A percentile compares a stretch with the other conserved stretches of the same genome.
Evolutionary conservation across 257 asterid species (phyloP).

Genomic region (Misopates orontium): DNA sequence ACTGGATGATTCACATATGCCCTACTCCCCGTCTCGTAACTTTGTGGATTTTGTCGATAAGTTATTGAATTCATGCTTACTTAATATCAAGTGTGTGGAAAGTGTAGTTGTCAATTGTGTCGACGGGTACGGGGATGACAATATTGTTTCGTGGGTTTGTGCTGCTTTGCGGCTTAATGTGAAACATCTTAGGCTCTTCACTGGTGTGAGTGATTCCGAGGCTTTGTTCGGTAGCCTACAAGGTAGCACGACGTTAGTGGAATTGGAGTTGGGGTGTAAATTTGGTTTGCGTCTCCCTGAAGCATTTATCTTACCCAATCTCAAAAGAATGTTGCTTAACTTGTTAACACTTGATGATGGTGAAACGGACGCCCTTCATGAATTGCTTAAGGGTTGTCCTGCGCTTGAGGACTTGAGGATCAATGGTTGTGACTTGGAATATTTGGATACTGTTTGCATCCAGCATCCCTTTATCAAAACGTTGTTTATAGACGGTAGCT

Average conservation of each 20-base stretch:
- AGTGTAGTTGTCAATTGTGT: not conserved
- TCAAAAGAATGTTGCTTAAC: not conserved
- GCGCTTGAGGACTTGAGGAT: not conserved
- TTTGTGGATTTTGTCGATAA: not conserved
- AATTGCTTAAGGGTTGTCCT: slow-evolving; percentile 5
- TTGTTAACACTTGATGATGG: not conserved
- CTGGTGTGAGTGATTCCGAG: not conserved
- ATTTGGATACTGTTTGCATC: not conserved
- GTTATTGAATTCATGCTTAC: not conserved
- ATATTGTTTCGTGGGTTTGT: not conserved
- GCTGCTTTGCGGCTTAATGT: slow-evolving; percentile 5
- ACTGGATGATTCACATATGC: not conserved
- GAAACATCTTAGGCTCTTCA: not conserved
- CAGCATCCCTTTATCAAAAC: not conserved
- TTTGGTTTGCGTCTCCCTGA: not conserved
- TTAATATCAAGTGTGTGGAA: not conserved
- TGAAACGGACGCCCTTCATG: not conserved
- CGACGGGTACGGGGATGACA: not conserved
- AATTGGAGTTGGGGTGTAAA: not conserved
- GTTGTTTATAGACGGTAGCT: not conserved
- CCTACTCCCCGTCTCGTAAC: not conserved
- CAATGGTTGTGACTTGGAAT: not conserved
- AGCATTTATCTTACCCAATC: not conserved
- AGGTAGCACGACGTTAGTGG: not conserved
- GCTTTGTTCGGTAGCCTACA: not conserved